Percentiles rank a stretch among this genome's conserved stretches.
These are phyloP conservation scores for Datisca glomerata DNA, from an alignment of 306 rosid species.

Conservation along the genomic window DNA sequence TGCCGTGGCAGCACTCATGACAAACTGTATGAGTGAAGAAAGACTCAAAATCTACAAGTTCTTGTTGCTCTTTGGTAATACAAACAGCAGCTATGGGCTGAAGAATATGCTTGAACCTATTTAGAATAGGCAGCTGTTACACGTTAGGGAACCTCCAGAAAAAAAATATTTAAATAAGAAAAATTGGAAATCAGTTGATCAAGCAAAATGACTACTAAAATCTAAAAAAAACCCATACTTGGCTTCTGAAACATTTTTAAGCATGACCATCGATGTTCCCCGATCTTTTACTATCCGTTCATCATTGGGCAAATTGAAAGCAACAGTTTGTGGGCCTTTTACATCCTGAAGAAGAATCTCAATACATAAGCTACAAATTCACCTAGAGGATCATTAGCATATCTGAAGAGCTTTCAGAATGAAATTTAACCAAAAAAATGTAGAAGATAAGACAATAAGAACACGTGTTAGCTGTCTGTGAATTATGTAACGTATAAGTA, in stretches of 20 bases:
- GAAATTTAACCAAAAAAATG: no score
- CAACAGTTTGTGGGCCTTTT: conserved; percentile 94
- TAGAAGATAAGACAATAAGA: no score
- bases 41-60: conserved; percentile 78
- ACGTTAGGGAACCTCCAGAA: conserved; percentile 2
- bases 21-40: conserved; percentile 92
- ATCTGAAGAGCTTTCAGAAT: no score
- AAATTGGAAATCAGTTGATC: conserved; percentile 3
- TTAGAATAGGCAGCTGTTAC: conserved; percentile 16
- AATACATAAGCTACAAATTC: conserved; percentile 10
- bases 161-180: conserved; percentile 6
- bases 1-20: conserved; percentile 99
- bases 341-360: conserved; percentile 60
- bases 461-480: no score
- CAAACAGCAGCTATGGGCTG: conserved; percentile 71
- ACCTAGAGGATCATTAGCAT: conserved; percentile 3
- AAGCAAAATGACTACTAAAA: neutral
- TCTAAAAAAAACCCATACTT: conserved; percentile 39
- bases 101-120: conserved; percentile 83
- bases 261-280: conserved; percentile 96
- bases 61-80: conserved; percentile 56
- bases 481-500: no score
- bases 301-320: conserved; percentile 94
- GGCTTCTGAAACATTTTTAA: conserved; percentile 94
- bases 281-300: conserved; percentile 76